phyloP scores from a whole-genome alignment of 176 grass and related monocot species.

The Oryza meyeriana region DNA sequence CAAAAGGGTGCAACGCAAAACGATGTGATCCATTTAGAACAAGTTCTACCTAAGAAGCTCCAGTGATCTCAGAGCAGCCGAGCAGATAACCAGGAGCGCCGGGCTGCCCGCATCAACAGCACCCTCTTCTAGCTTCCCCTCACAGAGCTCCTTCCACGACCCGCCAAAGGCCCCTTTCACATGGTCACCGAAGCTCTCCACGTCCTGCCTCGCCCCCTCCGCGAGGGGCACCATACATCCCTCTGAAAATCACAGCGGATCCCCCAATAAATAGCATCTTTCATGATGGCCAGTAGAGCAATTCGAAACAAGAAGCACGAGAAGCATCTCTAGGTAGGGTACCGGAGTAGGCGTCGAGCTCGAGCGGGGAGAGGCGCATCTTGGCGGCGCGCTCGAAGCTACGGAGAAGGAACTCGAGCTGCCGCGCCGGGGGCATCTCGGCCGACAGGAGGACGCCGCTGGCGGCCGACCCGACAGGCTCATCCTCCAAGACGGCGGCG shows the following conservation, averaged over 20 bases:
- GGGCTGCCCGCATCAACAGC: conserved; percentile 55
- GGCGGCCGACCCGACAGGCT: neutral
- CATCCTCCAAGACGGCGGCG: neutral
- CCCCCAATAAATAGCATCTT: neutral
- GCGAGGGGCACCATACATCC: conserved; percentile 62
- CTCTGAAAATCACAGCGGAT: conserved; percentile 42
- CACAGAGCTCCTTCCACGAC: conserved; percentile 67
- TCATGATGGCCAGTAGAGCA: too few species aligned
- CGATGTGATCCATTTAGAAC: neutral
- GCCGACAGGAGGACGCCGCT: conserved; percentile 37
- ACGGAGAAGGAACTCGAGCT: conserved; percentile 75
- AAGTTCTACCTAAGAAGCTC: conserved; percentile 69
- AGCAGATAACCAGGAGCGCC: conserved; percentile 61
- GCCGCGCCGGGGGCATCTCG: conserved; percentile 39
- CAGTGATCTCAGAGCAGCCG: conserved; percentile 71
- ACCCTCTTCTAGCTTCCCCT: conserved; percentile 41
- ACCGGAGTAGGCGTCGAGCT: conserved; percentile 81
- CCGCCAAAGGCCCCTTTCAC: conserved; percentile 59
- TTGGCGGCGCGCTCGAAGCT: conserved; percentile 70
- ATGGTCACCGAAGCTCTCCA: conserved; percentile 65
- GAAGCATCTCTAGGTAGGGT: neutral
- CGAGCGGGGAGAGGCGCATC: conserved; percentile 80
- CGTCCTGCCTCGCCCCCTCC: conserved; percentile 61
- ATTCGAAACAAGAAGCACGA: neutral
- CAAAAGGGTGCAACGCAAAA: neutral